Evolutionary conservation across 306 rosid genomes (phyloP), one percentile per base, ranked within the genome.

Genomic region (Rubus idaeus): DNA sequence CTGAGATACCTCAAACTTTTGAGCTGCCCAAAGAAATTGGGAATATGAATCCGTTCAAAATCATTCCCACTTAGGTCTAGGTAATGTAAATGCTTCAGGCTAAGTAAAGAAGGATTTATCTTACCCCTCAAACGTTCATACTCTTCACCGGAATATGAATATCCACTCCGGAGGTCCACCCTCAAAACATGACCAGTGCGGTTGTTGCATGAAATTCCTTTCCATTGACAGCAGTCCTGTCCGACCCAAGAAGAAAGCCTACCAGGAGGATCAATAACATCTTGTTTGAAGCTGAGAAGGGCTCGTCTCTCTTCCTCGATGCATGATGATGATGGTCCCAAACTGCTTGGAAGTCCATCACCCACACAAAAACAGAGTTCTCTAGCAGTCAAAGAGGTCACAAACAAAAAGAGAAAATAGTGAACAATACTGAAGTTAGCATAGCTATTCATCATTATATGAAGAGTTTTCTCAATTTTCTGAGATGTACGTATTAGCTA

Each of bases 191-290:
- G 78, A 55, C 85, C 81, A 2, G 85, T 84, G 45, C 39, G 51
- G 56, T 75, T 80, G 21, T 82, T 78, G 51, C 88, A 84, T 1
- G 20, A 44, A 44, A 84, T 77, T 73, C 85, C 84, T 0, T 16
- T 45, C 89, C 88, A 87, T 10, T 69, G 78, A 66, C 85, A 87
- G 55, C 87, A 80, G 20, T 80, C 46, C 1, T 4, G 16, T 16
- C 72, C 85, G 26, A 17, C 60, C 87, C 91, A 83, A 3, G 84
- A 85, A 16, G 73, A 83, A 7, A 88, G 74, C n/a, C 70, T 39
- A 8, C 70, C 78, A 0, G 10, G 26, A 6, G 76, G 81, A 81
- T 88, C 89, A 5, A 44, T 6, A 30, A 88, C 78, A 35, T 84
- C 87, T 41, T 23, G 9, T 64, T 71, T 88, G 65, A 83, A 88